Base-by-base conservation (phyloP, 805 yeast species). In the Lachancea mirantina region DNA sequence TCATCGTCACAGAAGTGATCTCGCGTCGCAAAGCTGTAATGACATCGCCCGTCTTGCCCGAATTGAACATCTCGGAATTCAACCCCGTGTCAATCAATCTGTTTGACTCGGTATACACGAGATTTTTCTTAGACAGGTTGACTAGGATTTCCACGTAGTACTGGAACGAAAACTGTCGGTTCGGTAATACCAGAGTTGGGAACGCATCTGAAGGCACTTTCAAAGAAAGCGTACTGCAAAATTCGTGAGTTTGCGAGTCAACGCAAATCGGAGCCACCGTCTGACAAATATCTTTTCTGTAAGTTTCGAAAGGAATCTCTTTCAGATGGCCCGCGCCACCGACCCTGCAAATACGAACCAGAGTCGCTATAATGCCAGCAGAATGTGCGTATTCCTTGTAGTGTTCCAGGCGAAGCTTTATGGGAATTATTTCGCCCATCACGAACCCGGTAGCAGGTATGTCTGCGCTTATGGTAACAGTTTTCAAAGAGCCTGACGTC, bases 181-280 rank as follows among this genome's bases (percentile, higher is more conserved):
- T 44, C 32, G 83, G 72, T 1, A 82, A 81, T 11, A 73, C 67
- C 9, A 84, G 82, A 0, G 95, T 83, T 1, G 95, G 94, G 51
- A 87, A 84, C 1, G 83, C 77, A 46, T 87, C 95, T 1, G 81
- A 73, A 0, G 96, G 96, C 0, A 87, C 77, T 40, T 77, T 65
- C 14, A 87, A 57, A 24, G 73, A 70, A 0, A 88, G 74, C 19
- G 72, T 72, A 7, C 79, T 65, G 20, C 72, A 77, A 24, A 77
- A 67, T 11, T 66, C 57, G 23, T 75, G 61, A 1, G 80, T 68
- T 9, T 50, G 61, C 1, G 88, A 84, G 50, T 84, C 88, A n/a
- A 84, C 74, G 42, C 75, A 79, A 8, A 87, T 59, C 1, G 96
- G 95, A 1, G 80, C 67, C 1, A 84, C 71, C 21, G 73, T 69